A percentile compares a stretch with the other conserved stretches of the same genome.
Conservation (phyloP, 345 rosid genomes). For the Abelmoschus esculentus region DNA sequence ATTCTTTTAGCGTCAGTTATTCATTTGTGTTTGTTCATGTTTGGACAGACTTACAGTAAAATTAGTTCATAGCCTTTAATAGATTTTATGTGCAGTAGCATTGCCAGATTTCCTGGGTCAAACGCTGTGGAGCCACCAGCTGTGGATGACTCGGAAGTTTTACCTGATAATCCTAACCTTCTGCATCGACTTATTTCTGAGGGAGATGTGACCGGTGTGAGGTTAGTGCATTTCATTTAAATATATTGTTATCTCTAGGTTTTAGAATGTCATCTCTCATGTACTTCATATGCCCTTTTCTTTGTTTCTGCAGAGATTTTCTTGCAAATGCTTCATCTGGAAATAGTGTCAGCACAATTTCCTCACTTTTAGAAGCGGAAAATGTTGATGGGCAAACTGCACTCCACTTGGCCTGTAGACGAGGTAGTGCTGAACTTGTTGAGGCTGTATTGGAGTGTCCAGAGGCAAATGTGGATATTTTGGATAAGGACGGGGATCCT, state of each 20-base stretch:
- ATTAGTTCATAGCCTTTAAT: too few relatives aligned
- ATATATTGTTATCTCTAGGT: constrained; percentile 4
- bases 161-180: too few relatives aligned
- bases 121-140: too few relatives aligned
- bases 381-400: constrained; percentile 92
- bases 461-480: constrained; percentile 72
- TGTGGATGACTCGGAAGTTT: too few relatives aligned
- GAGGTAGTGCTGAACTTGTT: constrained; percentile 86
- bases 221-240: not conserved
- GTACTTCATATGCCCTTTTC: constrained; percentile 3
- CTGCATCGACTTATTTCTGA: too few relatives aligned
- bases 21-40: too few relatives aligned
- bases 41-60: too few relatives aligned
- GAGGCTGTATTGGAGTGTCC: constrained; percentile 58
- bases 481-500: constrained; percentile 95
- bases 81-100: too few relatives aligned
- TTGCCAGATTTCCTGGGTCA: too few relatives aligned
- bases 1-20: too few relatives aligned
- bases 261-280: constrained; percentile 15
- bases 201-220: too few relatives aligned
- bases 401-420: constrained; percentile 95
- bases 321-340: constrained; percentile 63
- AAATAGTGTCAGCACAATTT: constrained; percentile 39
- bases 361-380: constrained; percentile 65
- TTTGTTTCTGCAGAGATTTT: constrained; percentile 47